phyloP scores from a whole-genome alignment of 495 filamentous ascomycete species.

The Penicillium tannophilum region DNA sequence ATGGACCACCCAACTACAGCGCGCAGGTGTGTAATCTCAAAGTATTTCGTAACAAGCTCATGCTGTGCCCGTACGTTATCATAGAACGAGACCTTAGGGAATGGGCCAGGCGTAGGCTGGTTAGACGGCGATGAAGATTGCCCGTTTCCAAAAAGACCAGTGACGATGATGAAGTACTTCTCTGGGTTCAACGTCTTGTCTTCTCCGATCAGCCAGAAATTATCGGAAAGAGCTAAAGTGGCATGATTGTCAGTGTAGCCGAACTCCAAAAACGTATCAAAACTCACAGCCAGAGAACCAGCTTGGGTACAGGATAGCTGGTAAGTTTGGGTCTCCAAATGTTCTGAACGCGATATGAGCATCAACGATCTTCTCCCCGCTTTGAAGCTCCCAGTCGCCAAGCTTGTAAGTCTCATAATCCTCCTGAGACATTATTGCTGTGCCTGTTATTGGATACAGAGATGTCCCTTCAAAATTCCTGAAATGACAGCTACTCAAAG shows the following conservation, averaged over 20 bases:
- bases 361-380: constrained; percentile 55
- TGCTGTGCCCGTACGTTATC: constrained; percentile 73
- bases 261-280: not conserved
- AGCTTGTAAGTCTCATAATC: constrained; percentile 56
- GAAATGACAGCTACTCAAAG: not conserved
- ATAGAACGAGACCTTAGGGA: constrained; percentile 63
- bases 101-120: constrained; percentile 54
- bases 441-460: not conserved
- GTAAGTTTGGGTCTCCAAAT: constrained; percentile 61
- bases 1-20: constrained; percentile 73
- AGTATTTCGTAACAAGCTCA: constrained; percentile 61
- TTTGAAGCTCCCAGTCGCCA: constrained; percentile 65
- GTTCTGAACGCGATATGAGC: constrained; percentile 72
- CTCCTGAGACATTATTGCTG: constrained; percentile 29
- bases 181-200: constrained; percentile 61
- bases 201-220: constrained; percentile 66
- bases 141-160: constrained; percentile 72
- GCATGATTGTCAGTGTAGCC: not conserved
- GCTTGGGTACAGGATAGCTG: constrained; percentile 69
- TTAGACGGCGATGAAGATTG: constrained; percentile 72
- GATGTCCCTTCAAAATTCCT: not conserved
- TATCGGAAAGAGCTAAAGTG: constrained; percentile 54
- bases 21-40: constrained; percentile 61
- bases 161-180: constrained; percentile 69
- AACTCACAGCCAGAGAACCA: constrained; percentile 67